Percentiles rank a stretch among this genome's conserved stretches.
Conservation (phyloP, 257 asterid genomes). For the Capsicum chinense region DNA sequence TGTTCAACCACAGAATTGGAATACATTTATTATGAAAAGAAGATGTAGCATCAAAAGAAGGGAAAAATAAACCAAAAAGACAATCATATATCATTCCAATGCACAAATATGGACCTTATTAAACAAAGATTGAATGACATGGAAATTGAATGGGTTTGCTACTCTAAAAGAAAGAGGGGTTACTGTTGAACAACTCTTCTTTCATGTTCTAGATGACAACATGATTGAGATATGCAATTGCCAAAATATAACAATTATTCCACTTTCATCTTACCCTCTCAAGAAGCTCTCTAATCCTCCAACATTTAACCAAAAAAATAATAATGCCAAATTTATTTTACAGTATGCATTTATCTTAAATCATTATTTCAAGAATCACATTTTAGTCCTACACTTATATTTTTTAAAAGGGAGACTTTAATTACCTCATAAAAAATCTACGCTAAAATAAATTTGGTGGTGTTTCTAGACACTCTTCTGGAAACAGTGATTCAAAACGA, state of each 20-base stretch:
- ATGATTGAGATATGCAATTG: background rate
- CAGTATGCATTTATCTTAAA: too few relatives aligned
- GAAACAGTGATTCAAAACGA: too few relatives aligned
- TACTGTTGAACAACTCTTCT: constrained; percentile 75
- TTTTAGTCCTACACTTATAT: too few relatives aligned
- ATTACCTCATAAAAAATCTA: constrained; percentile 44
- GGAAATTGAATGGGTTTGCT: constrained; percentile 65
- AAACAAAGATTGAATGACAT: constrained; percentile 45
- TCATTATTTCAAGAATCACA: too few relatives aligned
- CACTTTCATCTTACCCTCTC: too few relatives aligned
- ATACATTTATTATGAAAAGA: too few relatives aligned
- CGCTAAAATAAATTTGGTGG: constrained; percentile 38
- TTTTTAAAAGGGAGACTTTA: too few relatives aligned
- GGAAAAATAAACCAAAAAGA: constrained; percentile 73
- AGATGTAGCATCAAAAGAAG: constrained; percentile 47
- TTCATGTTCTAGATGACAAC: constrained; percentile 65
- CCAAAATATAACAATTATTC: too few relatives aligned
- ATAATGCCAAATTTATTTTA: too few relatives aligned
- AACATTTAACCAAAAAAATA: too few relatives aligned
- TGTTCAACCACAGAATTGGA: constrained; percentile 34
- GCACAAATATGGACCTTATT: constrained; percentile 37
- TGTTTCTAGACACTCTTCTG: too few relatives aligned
- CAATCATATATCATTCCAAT: constrained; percentile 79
- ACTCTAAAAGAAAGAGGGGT: constrained; percentile 73
- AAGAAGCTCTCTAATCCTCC: too few relatives aligned